phyloP scores from a whole-genome alignment of 2,329 filamentous ascomycete species.

The Aspergillus neotritici region DNA sequence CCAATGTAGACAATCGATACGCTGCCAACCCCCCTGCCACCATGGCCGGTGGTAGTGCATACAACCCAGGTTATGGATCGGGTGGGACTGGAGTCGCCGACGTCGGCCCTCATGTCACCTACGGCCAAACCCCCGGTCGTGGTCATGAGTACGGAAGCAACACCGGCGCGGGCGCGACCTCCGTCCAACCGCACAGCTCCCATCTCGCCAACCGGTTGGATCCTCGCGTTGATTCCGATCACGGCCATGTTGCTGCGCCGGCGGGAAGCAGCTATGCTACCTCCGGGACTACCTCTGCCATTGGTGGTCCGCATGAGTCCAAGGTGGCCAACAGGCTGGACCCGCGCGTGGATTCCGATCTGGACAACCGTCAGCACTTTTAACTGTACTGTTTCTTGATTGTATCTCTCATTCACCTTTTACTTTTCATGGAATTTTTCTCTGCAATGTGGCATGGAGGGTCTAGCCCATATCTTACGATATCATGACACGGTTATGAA shows the following conservation, averaged over 20 bases:
- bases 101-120: too few species aligned
- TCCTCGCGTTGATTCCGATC: constrained; percentile 12
- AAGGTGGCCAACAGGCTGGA: constrained; percentile 49
- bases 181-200: constrained; percentile 6
- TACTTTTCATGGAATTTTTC: too few species aligned
- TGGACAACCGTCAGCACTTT: constrained; percentile 7
- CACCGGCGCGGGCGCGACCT: constrained; percentile 7
- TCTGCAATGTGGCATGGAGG: too few species aligned
- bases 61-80: too few species aligned
- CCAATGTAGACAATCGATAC: constrained; percentile 7
- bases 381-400: too few species aligned
- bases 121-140: too few species aligned
- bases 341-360: constrained; percentile 50
- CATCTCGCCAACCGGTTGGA: constrained; percentile 25
- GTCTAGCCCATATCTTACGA: too few species aligned
- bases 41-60: not conserved
- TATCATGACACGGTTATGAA: too few species aligned
- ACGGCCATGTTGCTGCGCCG: not conserved
- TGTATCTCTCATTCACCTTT: too few species aligned
- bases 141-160: too few species aligned
- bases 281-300: constrained; percentile 12
- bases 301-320: constrained; percentile 40
- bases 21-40: not conserved
- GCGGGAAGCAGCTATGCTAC: constrained; percentile 14
- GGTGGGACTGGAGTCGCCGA: too few species aligned